Conservation (phyloP, 768 basidiomycete species). For the Russula emetica region DNA sequence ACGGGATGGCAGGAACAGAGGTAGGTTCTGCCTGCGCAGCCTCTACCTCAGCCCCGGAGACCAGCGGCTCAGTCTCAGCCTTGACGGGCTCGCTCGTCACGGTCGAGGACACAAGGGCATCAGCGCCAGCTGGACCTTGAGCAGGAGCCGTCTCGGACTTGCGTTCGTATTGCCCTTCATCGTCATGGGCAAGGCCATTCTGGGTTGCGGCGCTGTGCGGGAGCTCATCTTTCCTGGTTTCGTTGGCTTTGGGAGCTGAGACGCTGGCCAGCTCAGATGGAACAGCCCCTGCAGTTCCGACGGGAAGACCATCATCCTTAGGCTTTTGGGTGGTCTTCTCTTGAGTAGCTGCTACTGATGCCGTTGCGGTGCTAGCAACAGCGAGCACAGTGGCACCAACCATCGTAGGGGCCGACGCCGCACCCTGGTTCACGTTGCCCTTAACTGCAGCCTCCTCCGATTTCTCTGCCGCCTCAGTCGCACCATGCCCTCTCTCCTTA, state of each 20-base stretch:
- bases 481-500: slow-evolving; percentile 31
- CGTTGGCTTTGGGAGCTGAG: slow-evolving; percentile 28
- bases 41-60: slow-evolving; percentile 13
- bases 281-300: slow-evolving; percentile 25
- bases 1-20: neutral
- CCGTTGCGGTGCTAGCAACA: slow-evolving; percentile 16
- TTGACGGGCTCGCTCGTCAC: slow-evolving; percentile 34
- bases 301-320: slow-evolving; percentile 25
- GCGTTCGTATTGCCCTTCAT: neutral
- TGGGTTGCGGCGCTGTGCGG: slow-evolving; percentile 2
- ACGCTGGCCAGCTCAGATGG: slow-evolving; percentile 20
- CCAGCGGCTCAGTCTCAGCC: slow-evolving; percentile 17
- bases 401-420: slow-evolving; percentile 22
- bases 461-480: slow-evolving; percentile 19
- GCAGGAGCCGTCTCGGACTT: neutral
- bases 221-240: slow-evolving; percentile 21
- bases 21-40: neutral
- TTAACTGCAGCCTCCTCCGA: slow-evolving; percentile 17
- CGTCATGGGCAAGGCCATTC: slow-evolving; percentile 11
- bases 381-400: slow-evolving; percentile 27
- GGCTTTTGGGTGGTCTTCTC: neutral
- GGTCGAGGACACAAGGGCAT: slow-evolving; percentile 29
- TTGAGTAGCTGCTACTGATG: neutral
- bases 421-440: neutral
- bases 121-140: neutral